Percentiles rank a stretch among this genome's conserved stretches.
Evolutionary conservation across 495 filamentous ascomycete genomes (phyloP).

Genomic region (Trichoderma reesei): DNA sequence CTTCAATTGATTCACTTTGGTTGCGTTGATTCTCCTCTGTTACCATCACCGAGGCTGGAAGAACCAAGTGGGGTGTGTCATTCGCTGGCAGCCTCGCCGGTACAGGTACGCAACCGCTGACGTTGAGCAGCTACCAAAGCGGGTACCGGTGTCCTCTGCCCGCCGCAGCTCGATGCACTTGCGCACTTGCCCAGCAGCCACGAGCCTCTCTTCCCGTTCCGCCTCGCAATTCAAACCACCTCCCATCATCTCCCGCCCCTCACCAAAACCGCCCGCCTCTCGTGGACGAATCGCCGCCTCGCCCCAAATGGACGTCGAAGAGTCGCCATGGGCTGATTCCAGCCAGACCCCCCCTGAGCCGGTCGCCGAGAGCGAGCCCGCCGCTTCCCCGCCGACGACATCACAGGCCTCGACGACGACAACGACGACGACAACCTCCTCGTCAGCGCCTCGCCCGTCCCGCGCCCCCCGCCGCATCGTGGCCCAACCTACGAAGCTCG

Average conservation of each 20-base stretch:
- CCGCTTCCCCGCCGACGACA: slow-evolving; percentile 21
- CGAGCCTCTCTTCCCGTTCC: no score
- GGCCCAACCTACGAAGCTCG: slow-evolving; percentile 71
- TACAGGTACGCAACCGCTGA: slow-evolving; percentile 7
- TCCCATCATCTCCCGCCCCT: neutral
- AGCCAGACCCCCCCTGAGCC: neutral
- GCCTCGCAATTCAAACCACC: neutral
- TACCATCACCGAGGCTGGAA: neutral
- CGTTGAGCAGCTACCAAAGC: slow-evolving; percentile 2
- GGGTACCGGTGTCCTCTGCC: neutral
- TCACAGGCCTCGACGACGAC: slow-evolving; percentile 26
- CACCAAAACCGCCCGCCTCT: neutral
- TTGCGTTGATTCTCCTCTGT: no score
- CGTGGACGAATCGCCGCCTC: neutral
- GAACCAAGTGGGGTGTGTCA: neutral
- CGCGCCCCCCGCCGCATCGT: slow-evolving; percentile 57
- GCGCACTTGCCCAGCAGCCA: neutral
- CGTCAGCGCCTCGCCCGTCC: slow-evolving; percentile 26
- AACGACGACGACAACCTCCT: neutral
- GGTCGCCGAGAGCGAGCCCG: neutral
- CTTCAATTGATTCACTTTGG: no score
- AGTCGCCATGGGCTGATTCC: slow-evolving; percentile 31
- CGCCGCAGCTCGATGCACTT: neutral
- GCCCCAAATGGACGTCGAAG: slow-evolving; percentile 16
- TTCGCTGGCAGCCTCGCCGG: neutral